These are phyloP conservation scores for Botryotinia narcissicola DNA, from an alignment of 2,329 filamentous ascomycete species.

Conservation along the genomic window DNA sequence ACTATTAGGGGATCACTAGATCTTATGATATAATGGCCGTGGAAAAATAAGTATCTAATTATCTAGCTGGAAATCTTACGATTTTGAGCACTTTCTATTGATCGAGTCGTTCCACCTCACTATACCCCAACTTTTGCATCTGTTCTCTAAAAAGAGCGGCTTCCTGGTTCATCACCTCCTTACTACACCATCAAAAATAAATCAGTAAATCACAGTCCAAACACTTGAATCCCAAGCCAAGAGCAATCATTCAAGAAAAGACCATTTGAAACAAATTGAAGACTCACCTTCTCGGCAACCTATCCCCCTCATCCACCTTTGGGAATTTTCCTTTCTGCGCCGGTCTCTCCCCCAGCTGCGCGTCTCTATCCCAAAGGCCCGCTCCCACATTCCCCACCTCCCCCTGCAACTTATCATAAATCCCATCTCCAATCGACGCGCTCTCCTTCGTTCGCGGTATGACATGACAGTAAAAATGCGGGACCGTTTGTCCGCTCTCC, in stretches of 20 bases:
- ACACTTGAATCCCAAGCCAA: background rate
- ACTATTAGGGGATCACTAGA: background rate
- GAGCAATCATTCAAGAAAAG: too few relatives aligned
- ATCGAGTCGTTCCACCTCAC: background rate
- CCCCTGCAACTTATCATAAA: conserved; percentile 80
- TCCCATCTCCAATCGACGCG: conserved; percentile 59
- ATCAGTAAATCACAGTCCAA: background rate
- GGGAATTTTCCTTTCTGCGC: conserved; percentile 59
- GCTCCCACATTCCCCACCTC: conserved; percentile 81
- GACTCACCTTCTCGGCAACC: conserved; percentile 54
- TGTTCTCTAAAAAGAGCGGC: conserved; percentile 48
- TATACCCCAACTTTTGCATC: conserved; percentile 28
- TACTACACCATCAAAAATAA: conserved; percentile 37
- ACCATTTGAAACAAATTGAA: background rate
- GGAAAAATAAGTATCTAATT: background rate
- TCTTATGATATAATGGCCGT: background rate
- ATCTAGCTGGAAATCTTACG: background rate
- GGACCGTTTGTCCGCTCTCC: conserved; percentile 89
- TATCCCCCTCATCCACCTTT: conserved; percentile 66
- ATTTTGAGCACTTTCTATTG: rapidly evolving
- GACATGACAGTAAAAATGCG: conserved; percentile 90
- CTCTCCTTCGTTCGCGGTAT: conserved; percentile 67
- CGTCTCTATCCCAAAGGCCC: conserved; percentile 63
- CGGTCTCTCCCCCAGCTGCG: conserved; percentile 52
- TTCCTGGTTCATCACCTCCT: conserved; percentile 77